Conservation (phyloP, 1,284 basidiomycete genomes). For the Heterobasidion irregulare region DNA sequence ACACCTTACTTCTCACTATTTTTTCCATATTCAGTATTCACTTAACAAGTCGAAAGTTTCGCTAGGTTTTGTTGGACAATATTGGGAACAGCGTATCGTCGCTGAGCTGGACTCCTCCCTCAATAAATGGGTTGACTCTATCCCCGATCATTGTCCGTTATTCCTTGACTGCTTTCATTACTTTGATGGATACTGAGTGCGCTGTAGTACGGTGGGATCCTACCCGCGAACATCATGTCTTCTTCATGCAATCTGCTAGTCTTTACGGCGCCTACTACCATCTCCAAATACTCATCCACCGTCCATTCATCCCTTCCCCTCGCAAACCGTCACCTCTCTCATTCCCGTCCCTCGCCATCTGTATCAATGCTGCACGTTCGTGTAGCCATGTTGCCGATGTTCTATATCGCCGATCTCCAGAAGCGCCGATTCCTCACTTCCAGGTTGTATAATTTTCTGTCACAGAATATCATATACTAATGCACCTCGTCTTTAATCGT, state of each 20-base stretch:
- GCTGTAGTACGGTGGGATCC: conserved; percentile 73
- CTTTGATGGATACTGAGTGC: neutral
- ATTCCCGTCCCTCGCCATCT: conserved; percentile 74
- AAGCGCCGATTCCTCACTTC: conserved; percentile 9
- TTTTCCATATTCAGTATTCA: conserved; percentile 32
- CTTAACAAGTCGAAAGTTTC: conserved; percentile 45
- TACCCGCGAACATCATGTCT: conserved; percentile 39
- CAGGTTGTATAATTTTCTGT: neutral
- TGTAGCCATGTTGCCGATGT: conserved; percentile 67
- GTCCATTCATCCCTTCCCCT: conserved; percentile 73
- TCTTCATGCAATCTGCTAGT: conserved; percentile 64
- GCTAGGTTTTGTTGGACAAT: conserved; percentile 36
- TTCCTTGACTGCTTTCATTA: neutral
- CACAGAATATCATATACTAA: neutral
- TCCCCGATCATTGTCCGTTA: conserved; percentile 38
- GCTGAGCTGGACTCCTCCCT: conserved; percentile 52
- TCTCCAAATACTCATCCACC: conserved; percentile 71
- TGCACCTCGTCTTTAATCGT: neutral
- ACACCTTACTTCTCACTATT: neutral
- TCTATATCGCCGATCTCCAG: conserved; percentile 22
- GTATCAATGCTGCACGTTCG: conserved; percentile 75
- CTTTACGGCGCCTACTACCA: conserved; percentile 68
- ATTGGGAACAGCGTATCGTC: conserved; percentile 46
- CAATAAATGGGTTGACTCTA: conserved; percentile 55
- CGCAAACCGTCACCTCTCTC: conserved; percentile 47